Percentiles rank a stretch among this genome's conserved stretches.
phyloP scores from a whole-genome alignment of 2,329 filamentous ascomycete genomes.

The Aureobasidium subglaciale region DNA sequence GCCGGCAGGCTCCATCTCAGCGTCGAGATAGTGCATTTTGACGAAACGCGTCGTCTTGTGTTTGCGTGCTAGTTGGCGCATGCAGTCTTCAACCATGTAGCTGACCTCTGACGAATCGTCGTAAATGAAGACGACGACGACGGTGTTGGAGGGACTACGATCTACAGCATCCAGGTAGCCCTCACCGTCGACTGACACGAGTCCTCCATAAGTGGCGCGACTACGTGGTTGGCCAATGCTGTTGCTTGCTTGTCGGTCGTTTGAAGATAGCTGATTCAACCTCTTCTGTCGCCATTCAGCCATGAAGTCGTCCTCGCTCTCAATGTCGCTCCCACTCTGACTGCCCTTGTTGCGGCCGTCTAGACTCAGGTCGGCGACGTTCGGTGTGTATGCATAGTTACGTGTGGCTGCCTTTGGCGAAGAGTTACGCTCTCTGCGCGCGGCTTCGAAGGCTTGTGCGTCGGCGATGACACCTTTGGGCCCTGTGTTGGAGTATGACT shows the following conservation, averaged over 20 bases:
- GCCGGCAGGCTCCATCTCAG: slow-evolving; percentile 84
- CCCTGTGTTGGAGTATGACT: slow-evolving; percentile 57
- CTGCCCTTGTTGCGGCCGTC: slow-evolving; percentile 38
- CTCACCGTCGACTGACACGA: slow-evolving; percentile 79
- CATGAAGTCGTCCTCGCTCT: slow-evolving; percentile 75
- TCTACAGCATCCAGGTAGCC: slow-evolving; percentile 97
- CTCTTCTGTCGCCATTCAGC: slow-evolving; percentile 77
- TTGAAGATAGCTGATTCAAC: slow-evolving; percentile 57
- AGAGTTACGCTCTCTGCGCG: background rate
- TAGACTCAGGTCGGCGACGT: slow-evolving; percentile 8
- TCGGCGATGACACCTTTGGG: slow-evolving; percentile 85
- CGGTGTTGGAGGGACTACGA: slow-evolving; percentile 70
- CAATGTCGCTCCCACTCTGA: slow-evolving; percentile 20
- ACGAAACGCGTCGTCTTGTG: slow-evolving; percentile 74
- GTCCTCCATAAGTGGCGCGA: slow-evolving; percentile 61
- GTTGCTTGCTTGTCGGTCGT: slow-evolving; percentile 5
- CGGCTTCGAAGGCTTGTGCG: slow-evolving; percentile 59
- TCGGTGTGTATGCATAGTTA: slow-evolving; percentile 12
- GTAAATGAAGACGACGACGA: slow-evolving; percentile 90
- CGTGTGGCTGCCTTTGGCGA: background rate
- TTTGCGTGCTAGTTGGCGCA: slow-evolving; percentile 65
- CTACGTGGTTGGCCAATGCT: slow-evolving; percentile 11
- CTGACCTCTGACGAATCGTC: slow-evolving; percentile 82
- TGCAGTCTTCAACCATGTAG: slow-evolving; percentile 67
- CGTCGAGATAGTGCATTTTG: slow-evolving; percentile 83